phyloP scores from a whole-genome alignment of 2,329 filamentous ascomycete genomes.

The Colletotrichum sp. region DNA sequence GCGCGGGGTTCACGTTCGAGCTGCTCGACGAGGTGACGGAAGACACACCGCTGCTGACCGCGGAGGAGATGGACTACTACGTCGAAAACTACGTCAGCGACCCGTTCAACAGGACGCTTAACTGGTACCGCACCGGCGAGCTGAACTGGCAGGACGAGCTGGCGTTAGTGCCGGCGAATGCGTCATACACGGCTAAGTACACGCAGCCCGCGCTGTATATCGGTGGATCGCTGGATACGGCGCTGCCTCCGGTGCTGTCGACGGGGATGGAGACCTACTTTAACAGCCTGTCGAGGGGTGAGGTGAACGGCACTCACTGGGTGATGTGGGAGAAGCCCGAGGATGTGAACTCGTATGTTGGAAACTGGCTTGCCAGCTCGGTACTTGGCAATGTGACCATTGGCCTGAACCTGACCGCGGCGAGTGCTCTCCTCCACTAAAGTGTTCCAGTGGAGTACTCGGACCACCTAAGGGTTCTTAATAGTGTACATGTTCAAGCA shows the following conservation, averaged over 20 bases:
- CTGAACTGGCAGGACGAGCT: slow-evolving; percentile 80
- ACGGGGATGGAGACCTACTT: slow-evolving; percentile 70
- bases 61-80: slow-evolving; percentile 79
- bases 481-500: neutral
- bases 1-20: slow-evolving; percentile 64
- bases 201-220: slow-evolving; percentile 71
- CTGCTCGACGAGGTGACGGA: slow-evolving; percentile 55
- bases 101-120: slow-evolving; percentile 79
- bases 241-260: slow-evolving; percentile 70
- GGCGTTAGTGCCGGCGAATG: slow-evolving; percentile 47
- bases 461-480: neutral
- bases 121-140: slow-evolving; percentile 83
- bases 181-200: slow-evolving; percentile 54
- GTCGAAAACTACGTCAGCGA: slow-evolving; percentile 70
- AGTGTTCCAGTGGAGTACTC: neutral
- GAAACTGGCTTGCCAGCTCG: neutral
- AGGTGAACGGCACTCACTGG: slow-evolving; percentile 75
- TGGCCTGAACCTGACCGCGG: neutral
- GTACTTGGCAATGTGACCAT: neutral
- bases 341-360: slow-evolving; percentile 59
- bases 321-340: slow-evolving; percentile 71
- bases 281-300: slow-evolving; percentile 61
- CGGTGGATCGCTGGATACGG: slow-evolving; percentile 66
- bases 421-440: neutral
- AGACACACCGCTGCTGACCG: slow-evolving; percentile 62